These are phyloP conservation scores for Heracleum sosnowskyi DNA, from an alignment of 129 eudicot genomes.

Conservation along the genomic window DNA sequence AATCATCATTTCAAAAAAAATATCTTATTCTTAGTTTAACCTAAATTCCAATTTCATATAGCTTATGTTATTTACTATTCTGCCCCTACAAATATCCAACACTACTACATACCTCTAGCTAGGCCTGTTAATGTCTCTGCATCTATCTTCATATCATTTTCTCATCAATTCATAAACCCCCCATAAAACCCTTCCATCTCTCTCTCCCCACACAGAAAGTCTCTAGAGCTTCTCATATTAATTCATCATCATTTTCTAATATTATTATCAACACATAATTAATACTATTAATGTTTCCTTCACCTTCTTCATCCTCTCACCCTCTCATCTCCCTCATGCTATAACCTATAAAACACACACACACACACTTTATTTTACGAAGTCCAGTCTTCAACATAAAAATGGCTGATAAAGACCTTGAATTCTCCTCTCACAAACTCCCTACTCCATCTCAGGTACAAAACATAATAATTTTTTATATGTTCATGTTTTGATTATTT, in stretches of 20 bases:
- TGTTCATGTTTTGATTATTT: background rate
- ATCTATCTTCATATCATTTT: background rate
- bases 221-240: background rate
- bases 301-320: background rate
- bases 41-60: background rate
- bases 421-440: constrained; percentile 36
- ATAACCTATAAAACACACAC: background rate
- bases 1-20: too few relatives aligned
- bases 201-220: background rate
- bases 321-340: background rate
- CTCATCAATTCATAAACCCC: constrained; percentile 4
- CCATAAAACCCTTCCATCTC: background rate
- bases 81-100: background rate
- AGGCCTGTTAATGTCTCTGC: background rate
- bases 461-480: background rate
- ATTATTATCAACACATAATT: background rate
- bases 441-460: constrained; percentile 43
- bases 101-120: background rate
- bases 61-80: background rate
- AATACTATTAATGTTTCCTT: background rate
- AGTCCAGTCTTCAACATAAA: background rate
- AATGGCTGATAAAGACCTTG: constrained; percentile 40
- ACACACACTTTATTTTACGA: background rate
- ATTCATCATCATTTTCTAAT: background rate
- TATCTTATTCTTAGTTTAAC: background rate